Percentiles rank a stretch among this genome's conserved stretches.
These are phyloP conservation scores for Prunus mira DNA, from an alignment of 306 rosid genomes.

Conservation along the genomic window DNA sequence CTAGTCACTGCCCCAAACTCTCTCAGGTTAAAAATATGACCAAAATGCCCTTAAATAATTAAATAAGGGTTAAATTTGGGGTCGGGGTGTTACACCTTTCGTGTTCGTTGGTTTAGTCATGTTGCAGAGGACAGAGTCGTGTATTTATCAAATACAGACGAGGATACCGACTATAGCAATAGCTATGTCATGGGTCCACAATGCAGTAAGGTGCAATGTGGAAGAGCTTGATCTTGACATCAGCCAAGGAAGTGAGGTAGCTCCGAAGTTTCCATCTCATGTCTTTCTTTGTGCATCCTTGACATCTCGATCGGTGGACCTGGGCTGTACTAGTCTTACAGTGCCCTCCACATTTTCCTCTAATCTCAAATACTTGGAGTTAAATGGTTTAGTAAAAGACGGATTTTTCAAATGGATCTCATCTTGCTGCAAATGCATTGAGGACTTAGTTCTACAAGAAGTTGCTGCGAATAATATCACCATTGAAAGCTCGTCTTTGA, in stretches of 20 bases:
- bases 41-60: no score
- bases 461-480: background rate
- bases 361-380: background rate
- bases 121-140: background rate
- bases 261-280: background rate
- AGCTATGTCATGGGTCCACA: background rate
- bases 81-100: no score
- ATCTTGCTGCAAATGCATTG: background rate
- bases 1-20: no score
- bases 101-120: background rate
- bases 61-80: no score
- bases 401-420: conserved; percentile 1
- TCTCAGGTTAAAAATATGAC: no score
- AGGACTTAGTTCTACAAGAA: background rate
- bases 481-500: background rate
- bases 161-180: background rate
- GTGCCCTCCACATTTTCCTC: background rate
- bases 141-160: background rate
- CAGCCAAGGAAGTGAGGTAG: background rate
- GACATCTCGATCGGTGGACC: background rate
- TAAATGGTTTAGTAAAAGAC: background rate
- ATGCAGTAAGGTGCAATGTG: background rate
- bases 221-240: background rate
- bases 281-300: background rate
- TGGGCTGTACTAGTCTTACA: background rate